Evolutionary conservation across 2,329 filamentous ascomycete species (phyloP), one percentile per base, ranked within the genome.

Genomic region (Fusarium setosum): DNA sequence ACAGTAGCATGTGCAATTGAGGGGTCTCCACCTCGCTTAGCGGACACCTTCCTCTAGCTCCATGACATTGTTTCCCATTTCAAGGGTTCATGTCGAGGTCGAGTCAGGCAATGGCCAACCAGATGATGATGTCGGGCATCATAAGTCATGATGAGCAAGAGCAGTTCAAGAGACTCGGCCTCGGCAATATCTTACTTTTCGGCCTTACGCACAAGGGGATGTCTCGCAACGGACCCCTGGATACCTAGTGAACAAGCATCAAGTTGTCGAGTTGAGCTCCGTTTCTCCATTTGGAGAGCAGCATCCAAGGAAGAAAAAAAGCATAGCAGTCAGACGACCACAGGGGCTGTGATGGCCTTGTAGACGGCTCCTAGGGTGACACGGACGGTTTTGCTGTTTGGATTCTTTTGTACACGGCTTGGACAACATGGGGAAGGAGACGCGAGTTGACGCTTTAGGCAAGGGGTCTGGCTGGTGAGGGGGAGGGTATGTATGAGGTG

Each of bases 21-120:
- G 45, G 35, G 31, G 41, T 63, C 51, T 47, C 42, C 20, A 50
- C 61, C n/a, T 57, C 47, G 40, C 51, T 65, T 35, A 49, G 21
- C 20, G 18, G 13, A 37, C 17, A 24, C 32, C 13, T 29, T 18
- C n/a, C n/a, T n/a, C n/a, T n/a, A 63, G 47, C 48, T 52, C 52
- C 13, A 32, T 35, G 26, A 29, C 35, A 45, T n/a, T 37, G 31
- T 18, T 38, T 32, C 17, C 17, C 40, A 9, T 35, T 24, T 20
- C 17, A 38, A 47, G 20, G 38, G 35, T n/a, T 47, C 29, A 34
- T 42, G 24, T 38, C 32, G 32, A 56, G 20, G 20, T 34, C 24
- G 26, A 41, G 24, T 40, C 21, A 45, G 41, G 41, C 40, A 63
- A 53, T 65, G 53, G n/a, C 61, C 57, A 65, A 56, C 57, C 52